phyloP scores from a whole-genome alignment of 2,329 filamentous ascomycete genomes.

The Trichophyton benhamiae region DNA sequence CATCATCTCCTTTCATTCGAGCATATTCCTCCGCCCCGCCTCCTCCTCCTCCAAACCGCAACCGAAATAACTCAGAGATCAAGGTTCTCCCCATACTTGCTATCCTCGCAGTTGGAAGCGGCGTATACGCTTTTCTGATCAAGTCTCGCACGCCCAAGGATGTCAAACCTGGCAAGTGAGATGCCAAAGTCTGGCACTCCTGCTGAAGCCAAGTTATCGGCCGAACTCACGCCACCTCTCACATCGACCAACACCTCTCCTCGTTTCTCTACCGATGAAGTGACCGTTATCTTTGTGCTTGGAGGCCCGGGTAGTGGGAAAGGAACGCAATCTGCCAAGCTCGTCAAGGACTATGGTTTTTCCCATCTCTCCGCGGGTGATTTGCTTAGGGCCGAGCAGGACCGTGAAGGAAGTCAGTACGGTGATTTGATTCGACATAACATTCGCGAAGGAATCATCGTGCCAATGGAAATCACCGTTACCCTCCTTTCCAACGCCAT shows the following conservation, averaged over 20 bases:
- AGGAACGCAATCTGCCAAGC: conserved; percentile 83
- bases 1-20: background rate
- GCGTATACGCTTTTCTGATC: conserved; percentile 41
- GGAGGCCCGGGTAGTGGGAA: conserved; percentile 93
- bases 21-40: conserved; percentile 6
- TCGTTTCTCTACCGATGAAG: conserved; percentile 63
- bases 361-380: conserved; percentile 88
- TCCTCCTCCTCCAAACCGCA: conserved; percentile 11
- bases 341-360: conserved; percentile 82
- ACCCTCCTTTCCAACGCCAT: conserved; percentile 90
- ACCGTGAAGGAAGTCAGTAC: conserved; percentile 73
- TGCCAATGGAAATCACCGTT: conserved; percentile 97
- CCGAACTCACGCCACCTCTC: conserved; percentile 31
- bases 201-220: conserved; percentile 12
- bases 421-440: conserved; percentile 84
- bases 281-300: conserved; percentile 93
- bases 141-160: conserved; percentile 31
- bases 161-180: conserved; percentile 8
- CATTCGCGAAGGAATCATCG: conserved; percentile 89
- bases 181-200: conserved; percentile 12
- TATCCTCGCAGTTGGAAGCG: conserved; percentile 38
- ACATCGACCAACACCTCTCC: conserved; percentile 48
- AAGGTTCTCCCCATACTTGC: conserved; percentile 32
- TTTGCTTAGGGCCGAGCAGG: conserved; percentile 83
- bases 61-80: conserved; percentile 26